Evolutionary conservation across 768 basidiomycete genomes (phyloP).

Genomic region (Suillus cothurnatus): DNA sequence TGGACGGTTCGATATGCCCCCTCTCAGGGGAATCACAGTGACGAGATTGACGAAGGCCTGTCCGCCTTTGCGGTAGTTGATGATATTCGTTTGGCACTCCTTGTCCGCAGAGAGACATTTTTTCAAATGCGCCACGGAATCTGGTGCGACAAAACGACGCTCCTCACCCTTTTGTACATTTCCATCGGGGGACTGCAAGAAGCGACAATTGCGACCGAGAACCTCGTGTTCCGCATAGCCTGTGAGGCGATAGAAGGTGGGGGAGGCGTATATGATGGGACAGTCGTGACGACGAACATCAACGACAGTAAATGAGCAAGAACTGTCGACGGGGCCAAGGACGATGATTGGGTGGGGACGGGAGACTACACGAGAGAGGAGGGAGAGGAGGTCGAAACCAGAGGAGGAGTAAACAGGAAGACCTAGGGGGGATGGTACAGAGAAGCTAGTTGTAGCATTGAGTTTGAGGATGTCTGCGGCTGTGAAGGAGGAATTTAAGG

Average conservation of each 20-base stretch:
- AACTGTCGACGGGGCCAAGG: constrained; percentile 91
- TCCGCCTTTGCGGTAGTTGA: constrained; percentile 89
- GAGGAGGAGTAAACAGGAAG: constrained; percentile 83
- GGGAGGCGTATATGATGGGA: constrained; percentile 91
- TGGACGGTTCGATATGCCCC: constrained; percentile 47
- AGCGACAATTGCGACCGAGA: constrained; percentile 88
- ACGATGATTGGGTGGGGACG: constrained; percentile 73
- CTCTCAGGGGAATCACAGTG: constrained; percentile 83
- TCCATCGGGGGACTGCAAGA: constrained; percentile 79
- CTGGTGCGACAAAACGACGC: constrained; percentile 63
- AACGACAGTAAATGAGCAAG: constrained; percentile 89
- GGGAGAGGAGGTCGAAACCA: constrained; percentile 87
- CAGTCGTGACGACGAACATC: constrained; percentile 81
- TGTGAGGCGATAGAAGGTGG: constrained; percentile 76
- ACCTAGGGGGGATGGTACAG: constrained; percentile 34
- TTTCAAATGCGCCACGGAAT: constrained; percentile 66
- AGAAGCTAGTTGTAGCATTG: constrained; percentile 11
- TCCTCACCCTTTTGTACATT: constrained; percentile 51
- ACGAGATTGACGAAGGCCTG: constrained; percentile 90
- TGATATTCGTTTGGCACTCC: constrained; percentile 84
- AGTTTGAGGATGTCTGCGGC: constrained; percentile 8
- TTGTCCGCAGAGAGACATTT: constrained; percentile 70
- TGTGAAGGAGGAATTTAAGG: constrained; percentile 7
- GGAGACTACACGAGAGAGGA: constrained; percentile 75
- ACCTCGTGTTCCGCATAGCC: constrained; percentile 78